These are phyloP conservation scores for Calocybe gangraenosa DNA, from an alignment of 768 basidiomycete genomes.

Conservation along the genomic window DNA sequence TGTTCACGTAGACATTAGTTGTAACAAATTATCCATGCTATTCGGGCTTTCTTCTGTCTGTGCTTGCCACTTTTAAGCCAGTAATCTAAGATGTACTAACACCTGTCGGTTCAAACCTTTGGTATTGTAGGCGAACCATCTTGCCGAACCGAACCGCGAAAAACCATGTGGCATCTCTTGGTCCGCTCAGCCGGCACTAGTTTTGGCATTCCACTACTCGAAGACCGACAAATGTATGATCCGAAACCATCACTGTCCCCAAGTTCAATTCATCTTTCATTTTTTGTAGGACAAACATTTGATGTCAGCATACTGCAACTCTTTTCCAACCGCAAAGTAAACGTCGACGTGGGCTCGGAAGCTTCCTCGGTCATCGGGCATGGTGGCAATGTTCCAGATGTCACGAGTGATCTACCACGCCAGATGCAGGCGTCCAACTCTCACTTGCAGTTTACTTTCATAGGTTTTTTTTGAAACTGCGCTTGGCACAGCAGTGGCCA, in stretches of 20 bases:
- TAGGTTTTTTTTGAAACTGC: too few species aligned
- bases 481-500: too few species aligned
- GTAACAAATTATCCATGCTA: constrained; percentile 11
- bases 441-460: constrained; percentile 2
- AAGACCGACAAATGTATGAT: constrained; percentile 6
- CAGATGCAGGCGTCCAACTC: too few species aligned
- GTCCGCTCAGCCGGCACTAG: neutral
- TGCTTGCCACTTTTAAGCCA: neutral
- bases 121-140: constrained; percentile 1
- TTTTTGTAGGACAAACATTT: constrained; percentile 3
- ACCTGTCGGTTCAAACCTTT: neutral
- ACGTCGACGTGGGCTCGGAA: neutral
- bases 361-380: constrained; percentile 6
- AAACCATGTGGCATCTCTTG: too few species aligned
- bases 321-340: neutral
- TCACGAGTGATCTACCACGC: constrained; percentile 1
- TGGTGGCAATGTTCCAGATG: constrained; percentile 7
- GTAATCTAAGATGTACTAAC: constrained; percentile 7
- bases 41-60: neutral
- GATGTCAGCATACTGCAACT: neutral
- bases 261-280: constrained; percentile 6
- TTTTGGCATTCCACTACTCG: neutral
- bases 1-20: neutral
- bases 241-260: constrained; percentile 9
- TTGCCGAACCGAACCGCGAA: constrained; percentile 9